These are phyloP conservation scores for Chaetomiaceae sp. DNA, from an alignment of 2,329 filamentous ascomycete genomes.

Conservation along the genomic window DNA sequence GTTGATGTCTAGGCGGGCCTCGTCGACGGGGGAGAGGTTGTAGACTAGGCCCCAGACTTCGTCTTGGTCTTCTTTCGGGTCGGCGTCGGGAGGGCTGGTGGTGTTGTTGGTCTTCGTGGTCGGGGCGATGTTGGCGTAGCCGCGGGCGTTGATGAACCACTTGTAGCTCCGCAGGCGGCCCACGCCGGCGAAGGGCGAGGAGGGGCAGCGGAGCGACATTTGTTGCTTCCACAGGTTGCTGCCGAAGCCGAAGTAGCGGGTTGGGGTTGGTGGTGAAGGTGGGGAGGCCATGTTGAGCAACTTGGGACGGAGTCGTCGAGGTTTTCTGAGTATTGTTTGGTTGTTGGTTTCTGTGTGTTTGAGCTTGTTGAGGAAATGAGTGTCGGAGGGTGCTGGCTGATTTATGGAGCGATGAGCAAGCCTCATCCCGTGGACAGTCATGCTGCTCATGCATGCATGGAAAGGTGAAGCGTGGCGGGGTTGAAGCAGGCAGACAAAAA, in stretches of 20 bases:
- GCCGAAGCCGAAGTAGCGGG: conserved; percentile 67
- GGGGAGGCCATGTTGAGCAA: neutral
- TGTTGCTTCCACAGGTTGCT: conserved; percentile 64
- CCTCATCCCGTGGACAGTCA: too few relatives aligned
- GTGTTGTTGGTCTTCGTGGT: neutral
- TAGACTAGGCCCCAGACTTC: conserved; percentile 58
- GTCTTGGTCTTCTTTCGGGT: conserved; percentile 24
- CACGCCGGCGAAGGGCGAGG: conserved; percentile 51
- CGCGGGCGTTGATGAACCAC: conserved; percentile 64
- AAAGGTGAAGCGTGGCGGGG: too few relatives aligned
- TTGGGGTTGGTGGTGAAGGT: conserved; percentile 25
- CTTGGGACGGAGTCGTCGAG: too few relatives aligned
- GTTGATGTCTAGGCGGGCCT: conserved; percentile 47
- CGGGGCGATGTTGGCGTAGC: conserved; percentile 63
- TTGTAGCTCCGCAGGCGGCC: conserved; percentile 52
- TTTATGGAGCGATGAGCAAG: too few relatives aligned
- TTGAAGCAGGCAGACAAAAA: neutral
- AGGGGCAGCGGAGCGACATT: conserved; percentile 60
- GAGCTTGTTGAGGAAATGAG: neutral
- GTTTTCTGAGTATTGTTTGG: neutral
- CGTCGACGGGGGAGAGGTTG: conserved; percentile 45
- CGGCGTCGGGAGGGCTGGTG: neutral
- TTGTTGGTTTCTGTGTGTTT: too few relatives aligned
- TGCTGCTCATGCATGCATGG: too few relatives aligned
- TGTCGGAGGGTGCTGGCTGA: neutral